phyloP scores from a whole-genome alignment of 768 basidiomycete species.

The Boletus tomentosulus region DNA sequence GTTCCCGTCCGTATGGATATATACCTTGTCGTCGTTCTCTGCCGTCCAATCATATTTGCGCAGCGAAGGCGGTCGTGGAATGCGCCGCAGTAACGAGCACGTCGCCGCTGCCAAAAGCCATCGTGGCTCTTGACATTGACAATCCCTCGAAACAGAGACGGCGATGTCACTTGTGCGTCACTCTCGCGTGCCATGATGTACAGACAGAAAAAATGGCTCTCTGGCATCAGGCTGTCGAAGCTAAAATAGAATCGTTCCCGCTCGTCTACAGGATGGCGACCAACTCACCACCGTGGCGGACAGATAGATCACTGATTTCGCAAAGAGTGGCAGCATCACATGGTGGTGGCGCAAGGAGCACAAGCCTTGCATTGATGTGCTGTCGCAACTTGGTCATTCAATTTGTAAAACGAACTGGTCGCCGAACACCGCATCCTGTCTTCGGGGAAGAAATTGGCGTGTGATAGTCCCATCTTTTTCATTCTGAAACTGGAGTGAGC shows the following conservation, averaged over 20 bases:
- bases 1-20: conserved; percentile 27
- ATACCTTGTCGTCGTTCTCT: conserved; percentile 29
- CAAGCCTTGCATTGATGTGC: conserved; percentile 25
- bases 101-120: conserved; percentile 5
- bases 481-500: conserved; percentile 13
- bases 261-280: neutral
- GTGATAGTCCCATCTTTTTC: conserved; percentile 18
- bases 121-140: conserved; percentile 21
- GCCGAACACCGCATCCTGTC: conserved; percentile 26
- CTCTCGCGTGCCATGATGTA: conserved; percentile 27
- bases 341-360: conserved; percentile 25
- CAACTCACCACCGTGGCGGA: conserved; percentile 23
- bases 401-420: conserved; percentile 29
- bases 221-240: conserved; percentile 21
- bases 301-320: conserved; percentile 32
- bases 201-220: conserved; percentile 29
- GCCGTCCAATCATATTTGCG: conserved; percentile 20
- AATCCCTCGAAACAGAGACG: conserved; percentile 26
- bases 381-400: conserved; percentile 13
- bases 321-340: conserved; percentile 26
- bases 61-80: conserved; percentile 23
- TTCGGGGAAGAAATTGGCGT: conserved; percentile 29
- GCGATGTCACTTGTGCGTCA: conserved; percentile 27
- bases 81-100: conserved; percentile 17
- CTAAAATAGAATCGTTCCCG: conserved; percentile 11